Percentiles rank a stretch among this genome's conserved stretches.
Conservation (phyloP, 2,329 filamentous ascomycete genomes). For the Claviceps fusiformis region DNA sequence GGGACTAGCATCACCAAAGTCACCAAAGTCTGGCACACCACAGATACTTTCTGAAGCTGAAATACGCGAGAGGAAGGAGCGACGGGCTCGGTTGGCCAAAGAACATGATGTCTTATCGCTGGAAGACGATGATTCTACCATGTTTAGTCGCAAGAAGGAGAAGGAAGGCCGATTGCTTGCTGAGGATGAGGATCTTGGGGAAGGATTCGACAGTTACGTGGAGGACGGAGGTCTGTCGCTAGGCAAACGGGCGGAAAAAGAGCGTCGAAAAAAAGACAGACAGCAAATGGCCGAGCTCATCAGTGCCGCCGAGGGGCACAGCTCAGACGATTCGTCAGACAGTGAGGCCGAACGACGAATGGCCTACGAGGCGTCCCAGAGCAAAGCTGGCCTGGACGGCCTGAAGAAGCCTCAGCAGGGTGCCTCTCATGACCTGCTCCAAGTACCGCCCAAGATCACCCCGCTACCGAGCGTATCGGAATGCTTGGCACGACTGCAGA, state of each 20-base stretch:
- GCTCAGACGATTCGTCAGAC: slow-evolving; percentile 52
- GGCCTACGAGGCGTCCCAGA: slow-evolving; percentile 80
- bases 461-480: slow-evolving; percentile 62
- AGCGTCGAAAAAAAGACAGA: slow-evolving; percentile 51
- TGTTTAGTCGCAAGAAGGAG: slow-evolving; percentile 37
- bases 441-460: slow-evolving; percentile 59
- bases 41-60: slow-evolving; percentile 69
- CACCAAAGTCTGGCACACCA: slow-evolving; percentile 23
- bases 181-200: slow-evolving; percentile 85
- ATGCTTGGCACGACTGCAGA: slow-evolving; percentile 50
- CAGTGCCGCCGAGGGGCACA: slow-evolving; percentile 56
- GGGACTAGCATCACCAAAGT: slow-evolving; percentile 17
- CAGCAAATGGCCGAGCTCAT: slow-evolving; percentile 77
- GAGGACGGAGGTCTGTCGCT: slow-evolving; percentile 71
- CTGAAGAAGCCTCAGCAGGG: slow-evolving; percentile 31
- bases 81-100: slow-evolving; percentile 66
- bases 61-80: slow-evolving; percentile 81
- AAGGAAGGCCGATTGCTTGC: slow-evolving; percentile 61
- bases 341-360: slow-evolving; percentile 58
- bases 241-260: slow-evolving; percentile 64
- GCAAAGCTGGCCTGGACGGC: slow-evolving; percentile 72
- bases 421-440: slow-evolving; percentile 27
- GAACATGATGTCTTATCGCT: slow-evolving; percentile 54
- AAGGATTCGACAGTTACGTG: slow-evolving; percentile 86
- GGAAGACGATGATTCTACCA: slow-evolving; percentile 39